Percentiles rank a stretch among this genome's conserved stretches.
phyloP scores from a whole-genome alignment of 2,329 filamentous ascomycete species.

The Colletotrichum musicola region DNA sequence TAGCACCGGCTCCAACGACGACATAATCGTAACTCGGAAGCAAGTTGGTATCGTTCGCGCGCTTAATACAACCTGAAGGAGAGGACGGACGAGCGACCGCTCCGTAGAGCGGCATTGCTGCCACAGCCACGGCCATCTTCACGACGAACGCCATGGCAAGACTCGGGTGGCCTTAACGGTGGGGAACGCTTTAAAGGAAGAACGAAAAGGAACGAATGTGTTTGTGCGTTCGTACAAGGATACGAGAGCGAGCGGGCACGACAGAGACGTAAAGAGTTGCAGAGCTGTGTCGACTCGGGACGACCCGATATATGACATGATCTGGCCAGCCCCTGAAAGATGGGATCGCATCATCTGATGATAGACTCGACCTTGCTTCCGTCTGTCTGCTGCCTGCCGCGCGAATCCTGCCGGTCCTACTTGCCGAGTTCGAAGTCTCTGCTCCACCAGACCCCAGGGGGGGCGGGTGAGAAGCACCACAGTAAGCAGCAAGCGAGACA shows the following conservation, averaged over 20 bases:
- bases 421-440: constrained; percentile 18
- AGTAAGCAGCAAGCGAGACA: not conserved
- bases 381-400: not conserved
- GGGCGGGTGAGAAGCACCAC: constrained; percentile 5
- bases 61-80: constrained; percentile 16
- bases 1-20: constrained; percentile 51
- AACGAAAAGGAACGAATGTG: constrained; percentile 5
- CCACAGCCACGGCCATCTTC: constrained; percentile 32
- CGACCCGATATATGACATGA: constrained; percentile 18
- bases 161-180: not conserved
- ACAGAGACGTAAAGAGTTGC: constrained; percentile 6
- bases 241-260: constrained; percentile 17
- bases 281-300: constrained; percentile 18
- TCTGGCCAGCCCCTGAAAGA: constrained; percentile 1
- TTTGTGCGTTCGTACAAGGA: constrained; percentile 26
- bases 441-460: constrained; percentile 26
- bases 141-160: constrained; percentile 21
- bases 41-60: constrained; percentile 9
- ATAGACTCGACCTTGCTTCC: constrained; percentile 1
- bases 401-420: constrained; percentile 6
- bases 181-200: not conserved
- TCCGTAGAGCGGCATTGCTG: constrained; percentile 32
- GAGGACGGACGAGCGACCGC: constrained; percentile 29
- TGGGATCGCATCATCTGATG: constrained; percentile 12
- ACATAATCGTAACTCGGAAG: constrained; percentile 47